Evolutionary conservation across 805 yeast genomes (phyloP).

Genomic region (Candida michaelii): DNA sequence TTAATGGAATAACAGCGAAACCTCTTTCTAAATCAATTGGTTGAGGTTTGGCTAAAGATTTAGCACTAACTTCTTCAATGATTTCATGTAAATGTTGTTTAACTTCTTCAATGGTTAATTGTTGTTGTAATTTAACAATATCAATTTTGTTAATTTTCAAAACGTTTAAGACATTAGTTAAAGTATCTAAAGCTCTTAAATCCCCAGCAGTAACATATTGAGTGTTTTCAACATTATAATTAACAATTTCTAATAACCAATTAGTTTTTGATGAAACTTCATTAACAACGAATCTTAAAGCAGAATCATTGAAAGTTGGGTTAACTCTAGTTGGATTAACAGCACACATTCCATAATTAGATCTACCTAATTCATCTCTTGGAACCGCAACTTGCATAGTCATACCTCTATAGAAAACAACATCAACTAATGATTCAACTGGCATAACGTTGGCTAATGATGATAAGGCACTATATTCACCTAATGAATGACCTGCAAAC

Average conservation of each 20-base stretch:
- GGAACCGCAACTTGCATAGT: slow-evolving; percentile 99
- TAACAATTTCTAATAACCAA: slow-evolving; percentile 97
- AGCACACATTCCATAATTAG: slow-evolving; percentile 99
- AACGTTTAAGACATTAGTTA: slow-evolving; percentile 90
- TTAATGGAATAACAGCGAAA: slow-evolving; percentile 95
- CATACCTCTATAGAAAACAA: slow-evolving; percentile 99
- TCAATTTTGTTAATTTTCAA: slow-evolving; percentile 93
- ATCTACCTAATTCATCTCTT: slow-evolving; percentile 91
- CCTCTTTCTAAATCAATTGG: slow-evolving; percentile 96
- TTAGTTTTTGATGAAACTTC: slow-evolving; percentile 79
- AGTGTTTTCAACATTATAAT: slow-evolving; percentile 96
- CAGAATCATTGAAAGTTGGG: slow-evolving; percentile 86
- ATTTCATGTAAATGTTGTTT: slow-evolving; percentile 86
- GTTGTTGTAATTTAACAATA: slow-evolving; percentile 80
- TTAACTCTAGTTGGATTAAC: slow-evolving; percentile 94
- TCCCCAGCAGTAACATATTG: slow-evolving; percentile 99
- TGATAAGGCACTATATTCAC: slow-evolving; percentile 97
- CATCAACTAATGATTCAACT: slow-evolving; percentile 93
- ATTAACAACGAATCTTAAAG: slow-evolving; percentile 90
- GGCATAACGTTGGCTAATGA: slow-evolving; percentile 99
- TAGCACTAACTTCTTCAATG: slow-evolving; percentile 78
- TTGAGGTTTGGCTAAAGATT: slow-evolving; percentile 85
- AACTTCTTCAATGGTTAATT: slow-evolving; percentile 83
- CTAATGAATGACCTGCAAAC: slow-evolving; percentile 99
- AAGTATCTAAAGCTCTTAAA: slow-evolving; percentile 88